These are phyloP conservation scores for Vitis vinifera DNA, from an alignment of 164 flowering plant genomes.

Conservation along the genomic window DNA sequence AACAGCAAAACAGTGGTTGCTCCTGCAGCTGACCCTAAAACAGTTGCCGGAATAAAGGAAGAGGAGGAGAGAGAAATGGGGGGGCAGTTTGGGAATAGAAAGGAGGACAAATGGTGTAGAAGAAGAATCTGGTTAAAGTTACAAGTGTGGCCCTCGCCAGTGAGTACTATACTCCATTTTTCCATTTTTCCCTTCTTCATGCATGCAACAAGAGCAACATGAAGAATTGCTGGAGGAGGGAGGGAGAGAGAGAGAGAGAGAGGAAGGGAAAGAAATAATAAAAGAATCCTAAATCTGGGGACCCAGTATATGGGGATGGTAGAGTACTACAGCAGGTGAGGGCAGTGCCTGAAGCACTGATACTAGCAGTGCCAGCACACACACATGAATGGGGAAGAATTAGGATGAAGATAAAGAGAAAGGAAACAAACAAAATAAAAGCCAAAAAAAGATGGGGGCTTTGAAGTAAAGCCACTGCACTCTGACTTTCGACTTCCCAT, in stretches of 20 bases:
- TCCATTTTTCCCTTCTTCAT: neutral
- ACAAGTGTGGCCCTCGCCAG: neutral
- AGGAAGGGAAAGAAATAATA: too few species aligned
- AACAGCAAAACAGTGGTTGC: neutral
- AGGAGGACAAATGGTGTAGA: neutral
- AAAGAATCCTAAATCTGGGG: too few species aligned
- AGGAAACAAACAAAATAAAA: conserved; percentile 11
- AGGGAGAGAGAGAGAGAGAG: too few species aligned
- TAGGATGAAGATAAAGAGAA: neutral
- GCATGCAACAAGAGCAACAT: neutral
- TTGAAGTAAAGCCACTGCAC: conserved; percentile 14
- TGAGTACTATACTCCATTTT: neutral
- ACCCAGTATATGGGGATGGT: too few species aligned
- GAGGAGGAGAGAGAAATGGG: neutral
- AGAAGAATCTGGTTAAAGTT: neutral
- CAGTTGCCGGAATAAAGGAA: neutral
- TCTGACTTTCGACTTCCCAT: conserved; percentile 30
- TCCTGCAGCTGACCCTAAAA: neutral
- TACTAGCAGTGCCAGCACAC: neutral
- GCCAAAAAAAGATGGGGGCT: conserved; percentile 17
- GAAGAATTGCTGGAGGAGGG: too few species aligned
- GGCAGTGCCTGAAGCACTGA: neutral
- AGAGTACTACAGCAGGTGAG: too few species aligned
- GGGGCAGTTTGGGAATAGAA: neutral
- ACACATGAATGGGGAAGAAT: too few species aligned